Base-by-base conservation (phyloP, 1,284 basidiomycete genomes). In the Pyrrhoderma noxium region DNA sequence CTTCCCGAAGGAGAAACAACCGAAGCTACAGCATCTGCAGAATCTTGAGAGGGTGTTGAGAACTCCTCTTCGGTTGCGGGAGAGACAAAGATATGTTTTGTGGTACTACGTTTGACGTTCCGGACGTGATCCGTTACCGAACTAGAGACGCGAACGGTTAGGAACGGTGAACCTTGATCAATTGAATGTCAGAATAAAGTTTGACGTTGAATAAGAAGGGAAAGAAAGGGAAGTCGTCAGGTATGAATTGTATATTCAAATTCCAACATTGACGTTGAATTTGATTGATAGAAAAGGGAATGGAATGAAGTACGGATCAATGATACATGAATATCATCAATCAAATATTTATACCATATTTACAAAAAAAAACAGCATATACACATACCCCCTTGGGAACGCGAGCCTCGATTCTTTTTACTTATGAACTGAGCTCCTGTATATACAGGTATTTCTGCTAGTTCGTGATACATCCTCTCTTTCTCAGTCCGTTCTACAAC, bases 41-140 rank as follows among this genome's bases (percentile, higher is more conserved):
- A 55, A 45, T 77, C 75, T 47, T 72, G 71, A 8, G 62, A 58
- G 19, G 63, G 54, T 8, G 65, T 57, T 8, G 61, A 60, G 25
- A 56, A 59, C 4, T 58, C 56, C 22, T 58, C 57, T 5, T 58
- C 27, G 11, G 27, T 5, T 11, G 5, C 55, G 2, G 56, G 43
- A 13, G 61, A 56, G 13, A 74, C 49, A 9, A 72, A 60, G 40
- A 76, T 64, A 0, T 69, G 69, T 58, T 74, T 79, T 2, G 63
- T 57, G 39, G 74, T 53, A 2, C 67, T 69, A 47, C 72, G 67
- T 57, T 77, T 79, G 27, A 60, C 55, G 45, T 80, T 79, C 41
- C 69, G 65, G 4, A 65, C 62, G 56, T 80, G 75, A 59, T 82
- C 76, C 36, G 67, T 64, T 13, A 69, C 63, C 1, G 71, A 68